Evolutionary conservation across 495 filamentous ascomycete genomes (phyloP), one percentile per base, ranked within the genome.

Genomic region (Aspergillus hancockii): DNA sequence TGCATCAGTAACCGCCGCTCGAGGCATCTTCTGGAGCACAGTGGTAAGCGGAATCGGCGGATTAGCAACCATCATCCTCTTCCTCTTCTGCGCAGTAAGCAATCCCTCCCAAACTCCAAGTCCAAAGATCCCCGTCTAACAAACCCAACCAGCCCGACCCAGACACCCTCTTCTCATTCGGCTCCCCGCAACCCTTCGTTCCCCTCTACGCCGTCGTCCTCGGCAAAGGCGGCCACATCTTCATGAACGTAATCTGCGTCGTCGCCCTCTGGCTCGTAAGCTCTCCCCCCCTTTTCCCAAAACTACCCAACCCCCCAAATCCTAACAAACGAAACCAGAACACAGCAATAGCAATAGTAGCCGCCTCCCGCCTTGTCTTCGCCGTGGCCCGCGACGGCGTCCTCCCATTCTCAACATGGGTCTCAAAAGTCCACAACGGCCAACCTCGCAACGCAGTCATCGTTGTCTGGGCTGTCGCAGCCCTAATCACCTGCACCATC

Each of bases 1-100:
- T 61, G 82, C 82, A 8, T 80, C 75, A 18, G 34, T 83, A 8
- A 79, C 75, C 49, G 81, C 81, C 18, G 82, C 82, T 0, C 74
- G 79, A 31, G 82, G 80, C 52, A 85, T 85, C 61, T 84, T 81
- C 61, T 80, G 75, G 74, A 82, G 79, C 65, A 81, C 80, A 4
- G 70, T 84, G 34, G 79, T 66, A 1, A 80, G 78, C 57, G 80
- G 77, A 23, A 63, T 82, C 54, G 78, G 80, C 14, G 81, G 79
- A 23, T 67, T 83, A 47, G 69, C 74, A 28, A 75, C 78, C 8
- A 78, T 85, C 51, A 82, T 85, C 55, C 62, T 85, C 4, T 83
- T 83, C 66, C 68, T 85, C 21, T 85, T 85, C 71, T 85, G 82
- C 57, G 71, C 77, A 19, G 76, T 79, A 57, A 50, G 77, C 69